Percentiles rank a stretch among this genome's conserved stretches.
Evolutionary conservation across 2,329 filamentous ascomycete genomes (phyloP).

Genomic region (Dothistroma septosporum): DNA sequence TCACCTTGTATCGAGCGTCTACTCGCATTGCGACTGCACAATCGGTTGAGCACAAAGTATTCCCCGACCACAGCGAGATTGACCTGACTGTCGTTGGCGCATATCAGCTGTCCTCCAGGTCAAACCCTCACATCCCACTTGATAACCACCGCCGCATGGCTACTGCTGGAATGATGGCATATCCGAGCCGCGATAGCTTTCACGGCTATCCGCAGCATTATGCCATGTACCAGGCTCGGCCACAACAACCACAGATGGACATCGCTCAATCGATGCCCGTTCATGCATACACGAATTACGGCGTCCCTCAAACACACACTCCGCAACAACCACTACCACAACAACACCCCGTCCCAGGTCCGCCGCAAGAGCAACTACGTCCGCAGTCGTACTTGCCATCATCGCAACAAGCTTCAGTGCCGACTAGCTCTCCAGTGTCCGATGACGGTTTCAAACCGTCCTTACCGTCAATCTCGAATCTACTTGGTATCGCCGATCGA

Average conservation of each 20-base stretch:
- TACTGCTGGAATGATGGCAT: conserved; percentile 30
- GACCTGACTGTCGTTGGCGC: not conserved
- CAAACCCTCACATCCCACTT: not conserved
- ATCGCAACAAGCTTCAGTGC: conserved; percentile 18
- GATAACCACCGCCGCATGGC: conserved; percentile 22
- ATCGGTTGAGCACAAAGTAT: not conserved
- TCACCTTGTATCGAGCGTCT: not conserved
- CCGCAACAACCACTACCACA: conserved; percentile 11
- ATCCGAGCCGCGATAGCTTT: conserved; percentile 27
- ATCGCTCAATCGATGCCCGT: conserved; percentile 17
- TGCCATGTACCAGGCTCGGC: conserved; percentile 26
- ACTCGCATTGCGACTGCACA: not conserved
- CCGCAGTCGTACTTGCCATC: conserved; percentile 11
- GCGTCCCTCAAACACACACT: conserved; percentile 11
- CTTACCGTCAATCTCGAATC: conserved; percentile 86
- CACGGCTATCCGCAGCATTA: conserved; percentile 29
- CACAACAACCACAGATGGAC: conserved; percentile 19
- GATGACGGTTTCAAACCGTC: conserved; percentile 62
- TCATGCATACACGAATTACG: conserved; percentile 24
- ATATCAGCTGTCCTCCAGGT: not conserved
- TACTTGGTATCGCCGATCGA: conserved; percentile 77
- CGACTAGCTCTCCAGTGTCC: conserved; percentile 23
- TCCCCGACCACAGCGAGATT: not conserved
- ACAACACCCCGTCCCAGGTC: conserved; percentile 7
- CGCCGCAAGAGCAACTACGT: conserved; percentile 8